Evolutionary conservation across 768 basidiomycete species (phyloP), one percentile per base, ranked within the genome.

Genomic region (Rhizopogon rudus): DNA sequence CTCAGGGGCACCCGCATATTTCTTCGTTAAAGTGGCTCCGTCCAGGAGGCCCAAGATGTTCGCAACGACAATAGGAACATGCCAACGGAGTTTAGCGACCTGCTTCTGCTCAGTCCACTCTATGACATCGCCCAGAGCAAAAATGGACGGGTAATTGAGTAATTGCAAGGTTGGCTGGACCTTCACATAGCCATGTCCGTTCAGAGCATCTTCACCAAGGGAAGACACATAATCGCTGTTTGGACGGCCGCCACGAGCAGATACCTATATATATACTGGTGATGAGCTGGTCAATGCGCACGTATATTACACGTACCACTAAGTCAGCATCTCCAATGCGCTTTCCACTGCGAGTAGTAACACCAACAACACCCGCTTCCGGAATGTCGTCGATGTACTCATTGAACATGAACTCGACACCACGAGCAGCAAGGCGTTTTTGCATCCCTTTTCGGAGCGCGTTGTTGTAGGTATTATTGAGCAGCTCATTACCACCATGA

Each of bases 31-130:
- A 57, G 64, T 51, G 20, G 63, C 65, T 50, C 75, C 78, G 12
- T 63, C 63, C 33, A 85, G 67, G 51, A 79, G 62, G 31, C 67
- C 65, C 0, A 81, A 33, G 14, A 86, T 65, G 55, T 89, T 88
- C 29, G 73, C 67, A 2, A 70, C 72, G 39, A 82, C 71, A 40
- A 86, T 56, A 0, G 16, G 51, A 25, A 61, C 75, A 57, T 88
- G 87, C 5, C 60, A 61, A 1, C 45, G 22, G 0, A 71, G 72
- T 64, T 88, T 87, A 14, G 68, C 73, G 0, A 68, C 69, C 45
- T 80, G 84, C 60, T 87, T 87, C 66, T 87, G 81, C 65, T 87
- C 87, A 1, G 68, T 54, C 73, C 79, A 82, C 40, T 84, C 81
- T 57, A 83, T 78, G 55, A 84, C 75, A 61, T 90, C 87, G 1